Conservation (phyloP, 768 basidiomycete genomes). For the Floccularia luteovirens region DNA sequence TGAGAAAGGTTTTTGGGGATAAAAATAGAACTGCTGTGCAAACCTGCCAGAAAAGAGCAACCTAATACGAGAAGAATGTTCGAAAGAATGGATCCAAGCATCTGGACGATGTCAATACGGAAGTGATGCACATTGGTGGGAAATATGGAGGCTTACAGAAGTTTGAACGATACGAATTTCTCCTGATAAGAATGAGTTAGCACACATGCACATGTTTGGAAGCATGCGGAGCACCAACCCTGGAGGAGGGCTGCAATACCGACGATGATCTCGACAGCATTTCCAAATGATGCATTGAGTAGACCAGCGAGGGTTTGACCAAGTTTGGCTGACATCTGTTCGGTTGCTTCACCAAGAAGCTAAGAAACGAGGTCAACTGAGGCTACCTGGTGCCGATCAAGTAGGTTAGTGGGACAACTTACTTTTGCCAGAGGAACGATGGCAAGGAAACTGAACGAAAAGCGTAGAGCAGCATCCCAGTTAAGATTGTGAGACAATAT, state of each 20-base stretch:
- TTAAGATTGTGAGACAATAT: constrained; percentile 51
- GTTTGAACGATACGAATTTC: constrained; percentile 89
- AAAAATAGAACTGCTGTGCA: constrained; percentile 9
- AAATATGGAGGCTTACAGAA: constrained; percentile 40
- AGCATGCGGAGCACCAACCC: constrained; percentile 32
- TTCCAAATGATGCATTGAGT: constrained; percentile 79
- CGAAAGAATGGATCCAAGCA: constrained; percentile 87
- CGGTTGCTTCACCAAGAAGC: constrained; percentile 77
- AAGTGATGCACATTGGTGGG: neutral
- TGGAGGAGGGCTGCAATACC: constrained; percentile 79
- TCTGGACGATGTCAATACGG: constrained; percentile 27
- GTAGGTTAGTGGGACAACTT: constrained; percentile 10
- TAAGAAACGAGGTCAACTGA: too few relatives aligned
- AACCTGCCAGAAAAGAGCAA: constrained; percentile 82
- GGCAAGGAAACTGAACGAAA: constrained; percentile 70
- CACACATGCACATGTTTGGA: constrained; percentile 1
- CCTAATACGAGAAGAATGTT: constrained; percentile 88
- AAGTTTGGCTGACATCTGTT: constrained; percentile 69
- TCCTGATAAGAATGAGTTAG: constrained; percentile 28
- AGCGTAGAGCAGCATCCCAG: constrained; percentile 76
- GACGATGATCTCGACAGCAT: constrained; percentile 86
- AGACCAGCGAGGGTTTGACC: constrained; percentile 85
- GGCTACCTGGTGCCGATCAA: constrained; percentile 4
- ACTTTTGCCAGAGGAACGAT: constrained; percentile 88
- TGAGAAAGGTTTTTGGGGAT: neutral